Evolutionary conservation across 169 alveolate species (phyloP), one percentile per base, ranked within the genome.

Genomic region (Prorocentrum cordatum): DNA sequence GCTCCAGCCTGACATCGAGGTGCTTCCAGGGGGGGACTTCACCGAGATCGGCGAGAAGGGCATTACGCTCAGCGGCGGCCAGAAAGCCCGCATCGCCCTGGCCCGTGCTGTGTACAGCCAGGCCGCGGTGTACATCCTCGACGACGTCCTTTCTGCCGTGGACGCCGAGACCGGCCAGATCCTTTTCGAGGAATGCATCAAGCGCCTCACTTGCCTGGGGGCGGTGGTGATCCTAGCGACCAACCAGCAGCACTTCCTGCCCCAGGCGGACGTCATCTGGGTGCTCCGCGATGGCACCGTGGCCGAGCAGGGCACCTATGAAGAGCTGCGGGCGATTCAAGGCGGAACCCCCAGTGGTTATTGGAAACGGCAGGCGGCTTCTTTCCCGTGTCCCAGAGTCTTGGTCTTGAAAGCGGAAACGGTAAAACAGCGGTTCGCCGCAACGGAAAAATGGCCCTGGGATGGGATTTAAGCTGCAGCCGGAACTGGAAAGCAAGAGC

Each of bases 1-100:
- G 18, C 62, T 77, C 31, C 62, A 50, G 24, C 75, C 54, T 20
- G 87, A 77, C 32, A 31, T 77, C 39, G 38, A 39, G 20, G 61
- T 67, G 7, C 22, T 77, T 26, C 33, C 73, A n/a, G 5, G 22
- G 5, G 87, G 87, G n/a, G 91, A 83, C 38, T 16, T 32, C 22
- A 83, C 91, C 29, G 12, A 35, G 71, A 83, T 83, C 45, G 91
- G 91, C 38, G 91, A 83, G 47, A 47, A 64, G 32, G 91, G 91
- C 5, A 82, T 64, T 14, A 31, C 18, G 35, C 75, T 83, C 16
- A 67, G 83, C 0, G 92, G 92, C 3, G 92, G 92, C 10, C 92
- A 85, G 68, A 85, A 85, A 47, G 92, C 92, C 9, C 85, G 92
- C 12, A 75, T 85, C 12, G 92, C 84, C 38, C 33, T 85, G 42